Conservation (phyloP, 164 flowering plant genomes). For the Annona squamosa region DNA sequence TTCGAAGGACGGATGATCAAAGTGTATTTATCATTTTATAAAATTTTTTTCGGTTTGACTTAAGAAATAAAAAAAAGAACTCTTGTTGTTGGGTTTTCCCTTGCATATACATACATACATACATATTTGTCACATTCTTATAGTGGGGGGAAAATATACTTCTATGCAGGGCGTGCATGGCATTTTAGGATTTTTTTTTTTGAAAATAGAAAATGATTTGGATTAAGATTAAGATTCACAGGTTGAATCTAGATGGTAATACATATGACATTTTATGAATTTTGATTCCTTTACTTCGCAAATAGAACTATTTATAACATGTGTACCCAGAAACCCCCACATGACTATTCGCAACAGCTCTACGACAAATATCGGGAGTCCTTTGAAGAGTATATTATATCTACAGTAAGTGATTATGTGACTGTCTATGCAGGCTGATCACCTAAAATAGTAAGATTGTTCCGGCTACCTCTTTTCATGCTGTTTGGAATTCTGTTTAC, state of each 20-base stretch:
- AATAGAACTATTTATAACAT: constrained; percentile 81
- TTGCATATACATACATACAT: too few species aligned
- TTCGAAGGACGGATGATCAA: too few species aligned
- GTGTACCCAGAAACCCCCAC: constrained; percentile 93
- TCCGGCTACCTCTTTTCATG: background rate
- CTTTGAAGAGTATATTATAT: constrained; percentile 70
- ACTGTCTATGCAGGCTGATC: background rate
- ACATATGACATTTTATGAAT: background rate
- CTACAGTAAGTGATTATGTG: constrained; percentile 39
- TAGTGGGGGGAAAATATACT: too few species aligned
- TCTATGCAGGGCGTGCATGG: background rate
- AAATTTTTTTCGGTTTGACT: too few species aligned
- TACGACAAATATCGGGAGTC: constrained; percentile 72
- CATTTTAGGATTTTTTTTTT: background rate
- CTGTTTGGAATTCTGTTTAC: background rate
- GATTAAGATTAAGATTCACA: background rate
- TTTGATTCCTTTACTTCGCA: constrained; percentile 8
- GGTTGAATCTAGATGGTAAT: background rate
- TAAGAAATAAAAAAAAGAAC: background rate
- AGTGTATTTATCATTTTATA: too few species aligned
- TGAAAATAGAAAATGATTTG: background rate
- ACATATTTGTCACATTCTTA: too few species aligned
- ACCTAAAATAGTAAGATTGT: background rate
- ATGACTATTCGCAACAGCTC: constrained; percentile 83
- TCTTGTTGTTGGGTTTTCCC: background rate